phyloP scores from a whole-genome alignment of 768 basidiomycete species.

The Leccinellum albellum region DNA sequence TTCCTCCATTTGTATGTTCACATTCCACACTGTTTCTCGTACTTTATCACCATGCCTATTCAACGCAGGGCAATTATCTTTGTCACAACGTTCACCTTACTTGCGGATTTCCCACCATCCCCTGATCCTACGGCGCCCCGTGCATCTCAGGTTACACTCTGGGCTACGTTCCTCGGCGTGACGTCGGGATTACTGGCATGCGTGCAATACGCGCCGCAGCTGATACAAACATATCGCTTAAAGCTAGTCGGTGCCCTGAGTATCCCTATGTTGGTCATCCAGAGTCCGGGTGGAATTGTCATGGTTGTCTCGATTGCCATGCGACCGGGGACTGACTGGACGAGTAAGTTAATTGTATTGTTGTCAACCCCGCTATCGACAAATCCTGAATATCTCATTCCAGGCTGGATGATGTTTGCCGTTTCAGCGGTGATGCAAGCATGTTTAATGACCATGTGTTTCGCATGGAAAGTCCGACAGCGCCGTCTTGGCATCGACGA shows the following conservation, averaged over 20 bases:
- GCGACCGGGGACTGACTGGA: slow-evolving; percentile 81
- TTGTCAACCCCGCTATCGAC: neutral
- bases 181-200: slow-evolving; percentile 73
- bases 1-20: slow-evolving; percentile 65
- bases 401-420: slow-evolving; percentile 79
- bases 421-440: slow-evolving; percentile 85
- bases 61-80: slow-evolving; percentile 38
- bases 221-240: slow-evolving; percentile 70
- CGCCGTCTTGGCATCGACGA: slow-evolving; percentile 75
- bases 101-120: slow-evolving; percentile 41
- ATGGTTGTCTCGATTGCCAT: slow-evolving; percentile 83
- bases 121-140: slow-evolving; percentile 34
- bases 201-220: slow-evolving; percentile 86
- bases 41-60: neutral
- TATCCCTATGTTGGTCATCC: slow-evolving; percentile 94
- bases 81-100: slow-evolving; percentile 60
- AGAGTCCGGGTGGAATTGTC: slow-evolving; percentile 84
- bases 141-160: slow-evolving; percentile 43
- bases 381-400: neutral
- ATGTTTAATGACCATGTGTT: slow-evolving; percentile 76
- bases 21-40: neutral
- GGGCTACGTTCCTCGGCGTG: slow-evolving; percentile 88
- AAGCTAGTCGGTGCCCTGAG: slow-evolving; percentile 90
- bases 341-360: slow-evolving; percentile 45
- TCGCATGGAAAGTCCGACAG: slow-evolving; percentile 82